phyloP scores from a whole-genome alignment of 1,284 basidiomycete genomes.

The Tilletia indica region DNA sequence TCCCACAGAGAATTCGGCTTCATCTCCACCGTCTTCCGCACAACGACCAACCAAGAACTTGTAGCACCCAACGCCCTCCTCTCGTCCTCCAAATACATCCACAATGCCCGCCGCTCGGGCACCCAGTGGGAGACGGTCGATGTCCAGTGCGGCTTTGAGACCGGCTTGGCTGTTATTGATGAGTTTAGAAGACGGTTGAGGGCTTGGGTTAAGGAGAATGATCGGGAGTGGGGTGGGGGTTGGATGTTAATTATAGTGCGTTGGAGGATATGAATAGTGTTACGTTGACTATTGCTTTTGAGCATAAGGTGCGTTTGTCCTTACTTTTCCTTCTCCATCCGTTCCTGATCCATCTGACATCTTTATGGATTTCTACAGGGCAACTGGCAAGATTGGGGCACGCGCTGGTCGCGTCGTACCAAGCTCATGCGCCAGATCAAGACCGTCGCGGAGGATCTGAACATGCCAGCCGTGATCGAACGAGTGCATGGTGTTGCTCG shows the following conservation, averaged over 20 bases:
- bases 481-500: conserved; percentile 3
- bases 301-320: conserved; percentile 61
- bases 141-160: conserved; percentile 51
- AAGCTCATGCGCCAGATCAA: conserved; percentile 50
- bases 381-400: conserved; percentile 85
- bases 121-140: conserved; percentile 73
- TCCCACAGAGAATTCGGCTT: conserved; percentile 64
- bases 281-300: conserved; percentile 64
- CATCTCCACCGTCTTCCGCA: conserved; percentile 75
- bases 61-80: conserved; percentile 78
- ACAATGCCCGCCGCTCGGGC: conserved; percentile 57
- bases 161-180: conserved; percentile 62
- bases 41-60: conserved; percentile 74
- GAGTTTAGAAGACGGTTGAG: conserved; percentile 66
- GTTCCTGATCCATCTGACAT: neutral
- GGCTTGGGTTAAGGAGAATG: conserved; percentile 68
- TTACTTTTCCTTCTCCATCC: neutral
- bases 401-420: conserved; percentile 60
- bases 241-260: conserved; percentile 53
- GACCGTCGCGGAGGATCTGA: conserved; percentile 37
- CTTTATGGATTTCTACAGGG: conserved; percentile 60
- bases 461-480: conserved; percentile 23
- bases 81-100: conserved; percentile 71
- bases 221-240: conserved; percentile 59
- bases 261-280: conserved; percentile 51